These are phyloP conservation scores for Colletotrichum sp. DNA, from an alignment of 2,329 filamentous ascomycete genomes.

Conservation along the genomic window DNA sequence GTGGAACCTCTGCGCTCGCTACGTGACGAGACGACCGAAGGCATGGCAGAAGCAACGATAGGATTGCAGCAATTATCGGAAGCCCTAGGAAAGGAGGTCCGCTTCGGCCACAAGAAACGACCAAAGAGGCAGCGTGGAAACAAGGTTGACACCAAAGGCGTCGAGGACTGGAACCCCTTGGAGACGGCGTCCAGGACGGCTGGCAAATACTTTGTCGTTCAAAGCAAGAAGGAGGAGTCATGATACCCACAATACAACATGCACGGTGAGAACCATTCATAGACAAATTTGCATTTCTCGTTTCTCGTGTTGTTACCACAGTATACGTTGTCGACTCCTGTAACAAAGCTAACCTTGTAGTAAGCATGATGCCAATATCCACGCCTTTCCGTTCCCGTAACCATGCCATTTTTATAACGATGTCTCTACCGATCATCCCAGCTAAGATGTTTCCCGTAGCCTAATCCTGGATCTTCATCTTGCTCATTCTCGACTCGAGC, in stretches of 20 bases:
- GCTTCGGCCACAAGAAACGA: constrained; percentile 59
- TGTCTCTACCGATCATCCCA: constrained; percentile 14
- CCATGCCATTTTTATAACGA: not conserved
- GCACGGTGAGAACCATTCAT: not conserved
- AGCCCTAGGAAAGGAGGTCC: constrained; percentile 64
- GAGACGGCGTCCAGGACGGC: constrained; percentile 68
- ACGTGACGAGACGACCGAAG: constrained; percentile 74
- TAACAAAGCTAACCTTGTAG: not conserved
- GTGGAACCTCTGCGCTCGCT: constrained; percentile 79
- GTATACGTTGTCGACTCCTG: not conserved
- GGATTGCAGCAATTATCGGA: constrained; percentile 61
- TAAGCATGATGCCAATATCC: not conserved
- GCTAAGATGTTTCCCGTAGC: constrained; percentile 20
- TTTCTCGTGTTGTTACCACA: not conserved
- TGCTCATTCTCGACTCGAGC: constrained; percentile 30
- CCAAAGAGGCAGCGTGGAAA: constrained; percentile 41
- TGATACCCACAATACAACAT: constrained; percentile 14
- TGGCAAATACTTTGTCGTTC: constrained; percentile 80
- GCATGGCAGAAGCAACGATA: constrained; percentile 62
- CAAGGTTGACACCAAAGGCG: constrained; percentile 45
- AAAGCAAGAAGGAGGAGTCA: constrained; percentile 51
- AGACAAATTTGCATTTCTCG: constrained; percentile 7
- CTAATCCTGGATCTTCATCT: constrained; percentile 25
- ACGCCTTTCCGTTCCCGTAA: not conserved
- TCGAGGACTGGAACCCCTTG: constrained; percentile 75